These are phyloP conservation scores for Alternaria burnsii DNA, from an alignment of 2,329 filamentous ascomycete genomes.

Conservation along the genomic window DNA sequence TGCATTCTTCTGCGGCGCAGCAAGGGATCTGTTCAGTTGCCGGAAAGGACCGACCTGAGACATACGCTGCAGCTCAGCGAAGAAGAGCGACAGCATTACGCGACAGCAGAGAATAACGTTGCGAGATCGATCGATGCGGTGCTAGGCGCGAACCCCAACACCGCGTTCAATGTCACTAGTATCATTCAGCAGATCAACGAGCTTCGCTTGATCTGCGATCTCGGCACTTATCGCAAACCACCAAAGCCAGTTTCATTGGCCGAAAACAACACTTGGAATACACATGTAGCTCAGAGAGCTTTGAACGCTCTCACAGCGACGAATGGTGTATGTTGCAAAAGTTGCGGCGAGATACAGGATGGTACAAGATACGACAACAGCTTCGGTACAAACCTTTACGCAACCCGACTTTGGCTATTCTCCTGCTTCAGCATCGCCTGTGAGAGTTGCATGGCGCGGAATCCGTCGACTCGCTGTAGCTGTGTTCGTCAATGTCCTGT, in stretches of 20 bases:
- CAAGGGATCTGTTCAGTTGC: constrained; percentile 52
- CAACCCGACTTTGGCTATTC: background rate
- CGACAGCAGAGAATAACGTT: background rate
- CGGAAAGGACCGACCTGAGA: constrained; percentile 42
- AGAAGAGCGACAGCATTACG: constrained; percentile 1
- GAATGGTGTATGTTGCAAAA: background rate
- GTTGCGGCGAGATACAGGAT: background rate
- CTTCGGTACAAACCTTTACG: background rate
- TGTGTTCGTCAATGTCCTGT: background rate
- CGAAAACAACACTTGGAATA: background rate
- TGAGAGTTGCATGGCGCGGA: background rate
- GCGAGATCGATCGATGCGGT: background rate
- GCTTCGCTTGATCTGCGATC: constrained; percentile 58
- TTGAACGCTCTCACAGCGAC: background rate
- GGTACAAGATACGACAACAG: background rate
- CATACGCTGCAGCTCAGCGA: background rate
- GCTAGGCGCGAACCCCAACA: background rate
- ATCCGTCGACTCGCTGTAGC: background rate
- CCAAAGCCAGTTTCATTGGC: background rate
- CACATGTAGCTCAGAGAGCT: background rate
- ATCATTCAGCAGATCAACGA: constrained; percentile 58
- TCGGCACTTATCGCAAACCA: constrained; percentile 44
- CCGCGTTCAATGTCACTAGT: constrained; percentile 1
- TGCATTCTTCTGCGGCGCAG: constrained; percentile 55
- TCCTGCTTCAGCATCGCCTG: background rate